Evolutionary conservation across 345 rosid genomes (phyloP).

Genomic region (Atalantia buxifolia): DNA sequence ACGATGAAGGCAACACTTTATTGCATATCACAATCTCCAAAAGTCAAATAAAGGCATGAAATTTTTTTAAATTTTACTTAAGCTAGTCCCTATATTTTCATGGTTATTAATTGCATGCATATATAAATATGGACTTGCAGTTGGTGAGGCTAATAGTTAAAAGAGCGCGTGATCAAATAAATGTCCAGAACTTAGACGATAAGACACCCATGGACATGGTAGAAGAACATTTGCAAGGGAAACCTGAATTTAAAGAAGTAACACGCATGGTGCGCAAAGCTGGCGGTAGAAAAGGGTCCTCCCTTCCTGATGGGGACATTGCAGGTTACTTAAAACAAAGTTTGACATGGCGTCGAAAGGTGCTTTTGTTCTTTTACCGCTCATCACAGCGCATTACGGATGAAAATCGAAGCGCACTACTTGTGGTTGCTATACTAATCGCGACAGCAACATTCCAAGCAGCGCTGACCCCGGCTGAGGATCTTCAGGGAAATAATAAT

Average conservation of each 20-base stretch:
- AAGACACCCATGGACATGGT: constrained; percentile 23
- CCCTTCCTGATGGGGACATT: background rate
- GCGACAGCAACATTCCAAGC: constrained; percentile 34
- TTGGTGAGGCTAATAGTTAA: constrained; percentile 15
- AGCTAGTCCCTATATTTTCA: background rate
- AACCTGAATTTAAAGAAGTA: constrained; percentile 11
- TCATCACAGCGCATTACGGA: constrained; percentile 11
- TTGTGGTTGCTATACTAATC: constrained; percentile 28
- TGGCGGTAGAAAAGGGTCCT: background rate
- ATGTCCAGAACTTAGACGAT: constrained; percentile 14
- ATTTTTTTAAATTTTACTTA: too few relatives aligned
- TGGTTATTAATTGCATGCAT: background rate
- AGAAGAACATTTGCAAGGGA: background rate
- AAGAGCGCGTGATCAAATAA: constrained; percentile 4
- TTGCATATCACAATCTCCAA: constrained; percentile 24
- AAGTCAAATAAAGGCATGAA: constrained; percentile 21
- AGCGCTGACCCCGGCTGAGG: constrained; percentile 27
- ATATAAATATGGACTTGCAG: background rate
- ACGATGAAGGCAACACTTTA: constrained; percentile 20
- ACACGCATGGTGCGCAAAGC: background rate
- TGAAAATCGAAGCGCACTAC: constrained; percentile 20
- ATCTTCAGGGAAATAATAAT: background rate
- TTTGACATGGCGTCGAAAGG: constrained; percentile 2
- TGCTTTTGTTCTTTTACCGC: constrained; percentile 4
- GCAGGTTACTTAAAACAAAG: background rate